Percentiles rank a stretch among this genome's conserved stretches.
Conservation (phyloP, 176 grass and related monocot genomes). For the Triticum dicoccoides region DNA sequence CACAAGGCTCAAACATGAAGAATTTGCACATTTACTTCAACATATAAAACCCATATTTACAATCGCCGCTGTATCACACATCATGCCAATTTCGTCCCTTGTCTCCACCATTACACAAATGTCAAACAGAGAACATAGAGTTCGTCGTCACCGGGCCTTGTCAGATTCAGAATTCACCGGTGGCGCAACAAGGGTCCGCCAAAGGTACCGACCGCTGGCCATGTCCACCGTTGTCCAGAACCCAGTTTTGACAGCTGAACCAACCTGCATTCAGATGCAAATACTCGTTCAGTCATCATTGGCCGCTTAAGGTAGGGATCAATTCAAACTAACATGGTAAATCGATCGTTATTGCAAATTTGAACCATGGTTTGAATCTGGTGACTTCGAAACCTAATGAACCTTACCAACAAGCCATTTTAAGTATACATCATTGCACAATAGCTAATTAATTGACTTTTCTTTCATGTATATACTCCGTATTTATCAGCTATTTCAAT, state of each 20-base stretch:
- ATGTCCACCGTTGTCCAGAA: slow-evolving; percentile 93
- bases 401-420: background rate
- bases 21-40: slow-evolving; percentile 17
- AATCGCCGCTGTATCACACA: background rate
- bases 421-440: background rate
- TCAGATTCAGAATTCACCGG: slow-evolving; percentile 27
- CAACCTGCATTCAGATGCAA: slow-evolving; percentile 49
- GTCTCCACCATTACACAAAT: background rate
- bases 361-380: background rate
- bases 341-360: background rate
- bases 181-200: slow-evolving; percentile 60
- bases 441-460: background rate
- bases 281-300: background rate
- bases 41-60: background rate
- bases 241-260: slow-evolving; percentile 59
- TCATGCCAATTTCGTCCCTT: background rate
- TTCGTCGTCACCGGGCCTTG: slow-evolving; percentile 40
- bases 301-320: background rate
- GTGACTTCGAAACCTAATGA: background rate
- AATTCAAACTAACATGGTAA: background rate
- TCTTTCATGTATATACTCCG: background rate
- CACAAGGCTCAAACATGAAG: slow-evolving; percentile 25
- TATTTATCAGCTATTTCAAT: background rate
- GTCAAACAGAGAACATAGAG: background rate
- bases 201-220: slow-evolving; percentile 86